These are phyloP conservation scores for Coccomyxa sp. DNA, from an alignment of 139 green algal genomes.

Conservation along the genomic window DNA sequence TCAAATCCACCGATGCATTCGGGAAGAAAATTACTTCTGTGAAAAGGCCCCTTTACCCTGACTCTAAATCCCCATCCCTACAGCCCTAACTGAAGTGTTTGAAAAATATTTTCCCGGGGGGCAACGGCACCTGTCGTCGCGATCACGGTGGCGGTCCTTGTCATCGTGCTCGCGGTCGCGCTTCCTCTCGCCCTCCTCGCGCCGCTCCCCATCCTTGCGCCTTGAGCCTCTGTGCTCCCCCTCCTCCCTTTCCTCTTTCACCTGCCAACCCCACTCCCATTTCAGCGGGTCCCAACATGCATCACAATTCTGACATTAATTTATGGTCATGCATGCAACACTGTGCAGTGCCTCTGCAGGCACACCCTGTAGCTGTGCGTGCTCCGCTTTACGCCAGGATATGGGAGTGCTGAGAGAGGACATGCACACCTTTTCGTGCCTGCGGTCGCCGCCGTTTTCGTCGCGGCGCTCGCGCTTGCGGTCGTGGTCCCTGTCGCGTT, in stretches of 20 bases:
- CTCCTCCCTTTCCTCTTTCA: neutral
- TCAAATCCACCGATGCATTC: too few relatives aligned
- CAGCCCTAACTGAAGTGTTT: too few relatives aligned
- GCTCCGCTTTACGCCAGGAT: neutral
- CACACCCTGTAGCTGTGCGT: neutral
- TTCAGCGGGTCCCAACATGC: neutral
- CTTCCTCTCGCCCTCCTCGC: neutral
- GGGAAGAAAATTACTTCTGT: too few relatives aligned
- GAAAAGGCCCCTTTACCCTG: too few relatives aligned
- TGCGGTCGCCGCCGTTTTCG: neutral
- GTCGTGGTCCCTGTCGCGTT: neutral
- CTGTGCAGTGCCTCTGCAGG: neutral
- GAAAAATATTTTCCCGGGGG: too few relatives aligned
- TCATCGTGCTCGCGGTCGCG: neutral
- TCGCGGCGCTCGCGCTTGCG: conserved; percentile 9
- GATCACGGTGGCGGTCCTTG: neutral
- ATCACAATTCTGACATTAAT: neutral
- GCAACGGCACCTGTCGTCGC: neutral
- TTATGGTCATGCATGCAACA: neutral
- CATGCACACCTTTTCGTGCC: neutral
- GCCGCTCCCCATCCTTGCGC: neutral
- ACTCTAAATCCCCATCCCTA: too few relatives aligned
- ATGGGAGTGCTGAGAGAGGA: neutral
- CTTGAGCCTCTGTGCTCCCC: neutral
- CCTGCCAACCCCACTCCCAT: too few relatives aligned